phyloP scores from a whole-genome alignment of 208 protist genomes.

The Leishmania tropica region DNA sequence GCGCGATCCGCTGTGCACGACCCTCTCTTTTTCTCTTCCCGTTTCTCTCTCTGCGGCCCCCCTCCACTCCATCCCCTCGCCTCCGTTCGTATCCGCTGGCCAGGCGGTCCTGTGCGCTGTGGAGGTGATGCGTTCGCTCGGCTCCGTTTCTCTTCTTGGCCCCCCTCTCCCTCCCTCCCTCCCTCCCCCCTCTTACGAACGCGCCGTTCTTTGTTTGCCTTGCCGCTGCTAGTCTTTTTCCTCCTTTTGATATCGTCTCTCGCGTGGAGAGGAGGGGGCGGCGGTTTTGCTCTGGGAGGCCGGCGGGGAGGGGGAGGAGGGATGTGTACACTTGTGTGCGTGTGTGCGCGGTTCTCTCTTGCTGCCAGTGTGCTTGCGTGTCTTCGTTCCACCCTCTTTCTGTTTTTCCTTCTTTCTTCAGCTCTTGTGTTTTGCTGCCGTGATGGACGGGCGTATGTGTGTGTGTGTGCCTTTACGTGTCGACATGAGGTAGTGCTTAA shows the following conservation, averaged over 20 bases:
- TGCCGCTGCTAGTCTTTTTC: background rate
- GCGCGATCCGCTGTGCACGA: background rate
- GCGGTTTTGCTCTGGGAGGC: background rate
- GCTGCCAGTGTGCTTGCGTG: background rate
- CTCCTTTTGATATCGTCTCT: conserved; percentile 6
- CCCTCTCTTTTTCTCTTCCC: background rate
- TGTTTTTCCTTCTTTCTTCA: background rate
- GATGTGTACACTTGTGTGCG: background rate
- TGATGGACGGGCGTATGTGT: background rate
- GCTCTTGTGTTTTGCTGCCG: background rate
- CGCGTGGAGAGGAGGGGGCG: background rate
- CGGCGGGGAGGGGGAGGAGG: background rate
- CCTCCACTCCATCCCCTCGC: background rate
- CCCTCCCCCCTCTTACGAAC: background rate
- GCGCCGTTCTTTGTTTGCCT: background rate
- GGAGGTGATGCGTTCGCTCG: background rate
- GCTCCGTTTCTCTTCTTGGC: background rate
- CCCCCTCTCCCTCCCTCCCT: background rate
- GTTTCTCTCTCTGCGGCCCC: background rate
- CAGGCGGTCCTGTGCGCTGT: background rate
- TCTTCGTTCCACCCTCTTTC: background rate
- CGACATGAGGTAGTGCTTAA: background rate
- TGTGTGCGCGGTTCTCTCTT: background rate
- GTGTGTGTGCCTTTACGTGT: background rate
- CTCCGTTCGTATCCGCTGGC: background rate